Percentiles rank a stretch among this genome's conserved stretches.
phyloP scores from a whole-genome alignment of 768 basidiomycete species.

The Tulasnella sp. region DNA sequence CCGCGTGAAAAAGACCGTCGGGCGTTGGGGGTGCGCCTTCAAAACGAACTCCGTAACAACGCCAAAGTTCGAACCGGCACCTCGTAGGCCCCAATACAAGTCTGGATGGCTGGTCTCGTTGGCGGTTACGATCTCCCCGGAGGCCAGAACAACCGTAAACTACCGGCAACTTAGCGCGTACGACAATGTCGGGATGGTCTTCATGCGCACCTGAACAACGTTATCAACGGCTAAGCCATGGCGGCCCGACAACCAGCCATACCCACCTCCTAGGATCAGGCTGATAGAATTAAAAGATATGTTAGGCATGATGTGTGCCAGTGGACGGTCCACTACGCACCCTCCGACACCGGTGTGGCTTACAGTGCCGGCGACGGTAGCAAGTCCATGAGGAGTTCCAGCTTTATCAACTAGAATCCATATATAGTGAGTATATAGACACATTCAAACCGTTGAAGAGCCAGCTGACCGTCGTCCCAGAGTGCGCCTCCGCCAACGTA shows the following conservation, averaged over 20 bases:
- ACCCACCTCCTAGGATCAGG: neutral
- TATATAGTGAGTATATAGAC: neutral
- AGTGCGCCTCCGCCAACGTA: neutral
- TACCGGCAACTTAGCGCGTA: neutral
- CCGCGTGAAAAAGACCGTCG: neutral
- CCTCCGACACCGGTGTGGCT: slow-evolving; percentile 19
- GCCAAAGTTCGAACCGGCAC: slow-evolving; percentile 2
- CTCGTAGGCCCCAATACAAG: slow-evolving; percentile 8
- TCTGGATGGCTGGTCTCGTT: slow-evolving; percentile 6
- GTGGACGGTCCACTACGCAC: slow-evolving; percentile 3
- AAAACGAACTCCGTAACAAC: slow-evolving; percentile 15
- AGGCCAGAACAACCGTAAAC: slow-evolving; percentile 3
- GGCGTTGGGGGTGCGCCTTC: slow-evolving; percentile 38
- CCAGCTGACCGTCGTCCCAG: neutral
- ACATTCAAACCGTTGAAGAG: neutral
- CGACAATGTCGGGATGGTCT: neutral
- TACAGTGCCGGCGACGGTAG: neutral
- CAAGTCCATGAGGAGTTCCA: neutral
- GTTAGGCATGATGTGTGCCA: neutral
- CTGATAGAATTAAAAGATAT: neutral
- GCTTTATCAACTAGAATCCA: neutral
- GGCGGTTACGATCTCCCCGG: slow-evolving; percentile 2
- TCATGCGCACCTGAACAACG: neutral
- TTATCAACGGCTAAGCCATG: neutral
- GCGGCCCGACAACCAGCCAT: neutral